Evolutionary conservation across 768 basidiomycete species (phyloP).

Genomic region (Naganishia friedmannii): DNA sequence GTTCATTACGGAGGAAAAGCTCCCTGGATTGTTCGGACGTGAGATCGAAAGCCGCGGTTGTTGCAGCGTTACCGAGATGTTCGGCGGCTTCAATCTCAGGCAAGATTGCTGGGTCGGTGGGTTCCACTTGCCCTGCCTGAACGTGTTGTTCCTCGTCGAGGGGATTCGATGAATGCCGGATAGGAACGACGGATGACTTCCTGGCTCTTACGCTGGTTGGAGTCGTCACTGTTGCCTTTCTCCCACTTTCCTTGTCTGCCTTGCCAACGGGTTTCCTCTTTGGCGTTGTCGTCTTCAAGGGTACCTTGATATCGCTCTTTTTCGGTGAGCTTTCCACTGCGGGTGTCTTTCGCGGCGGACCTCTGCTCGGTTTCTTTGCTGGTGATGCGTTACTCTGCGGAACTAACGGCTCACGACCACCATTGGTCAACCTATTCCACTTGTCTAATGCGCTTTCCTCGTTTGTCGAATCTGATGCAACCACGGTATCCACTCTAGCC

Average conservation of each 20-base stretch:
- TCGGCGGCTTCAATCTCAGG: not conserved
- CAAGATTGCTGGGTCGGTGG: not conserved
- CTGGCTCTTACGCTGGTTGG: not conserved
- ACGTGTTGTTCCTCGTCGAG: constrained; percentile 8
- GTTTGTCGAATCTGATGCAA: no score
- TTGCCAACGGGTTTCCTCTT: not conserved
- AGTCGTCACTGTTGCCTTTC: not conserved
- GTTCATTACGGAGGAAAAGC: constrained; percentile 46
- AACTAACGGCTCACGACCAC: not conserved
- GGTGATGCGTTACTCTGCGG: not conserved
- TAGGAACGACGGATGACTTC: not conserved
- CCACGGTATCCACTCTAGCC: not conserved
- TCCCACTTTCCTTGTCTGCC: not conserved
- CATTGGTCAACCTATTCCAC: not conserved
- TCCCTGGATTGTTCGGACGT: constrained; percentile 33
- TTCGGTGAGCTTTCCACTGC: not conserved
- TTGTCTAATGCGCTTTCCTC: not conserved
- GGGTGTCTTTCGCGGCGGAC: not conserved
- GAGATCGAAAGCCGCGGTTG: constrained; percentile 7
- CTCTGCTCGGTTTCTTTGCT: not conserved
- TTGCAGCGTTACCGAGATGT: not conserved
- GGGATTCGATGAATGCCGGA: constrained; percentile 16
- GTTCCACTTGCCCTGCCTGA: no score
- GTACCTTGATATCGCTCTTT: no score
- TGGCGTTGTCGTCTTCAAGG: not conserved